These are phyloP conservation scores for Colletotrichum sidae DNA, from an alignment of 2,329 filamentous ascomycete species.

Conservation along the genomic window DNA sequence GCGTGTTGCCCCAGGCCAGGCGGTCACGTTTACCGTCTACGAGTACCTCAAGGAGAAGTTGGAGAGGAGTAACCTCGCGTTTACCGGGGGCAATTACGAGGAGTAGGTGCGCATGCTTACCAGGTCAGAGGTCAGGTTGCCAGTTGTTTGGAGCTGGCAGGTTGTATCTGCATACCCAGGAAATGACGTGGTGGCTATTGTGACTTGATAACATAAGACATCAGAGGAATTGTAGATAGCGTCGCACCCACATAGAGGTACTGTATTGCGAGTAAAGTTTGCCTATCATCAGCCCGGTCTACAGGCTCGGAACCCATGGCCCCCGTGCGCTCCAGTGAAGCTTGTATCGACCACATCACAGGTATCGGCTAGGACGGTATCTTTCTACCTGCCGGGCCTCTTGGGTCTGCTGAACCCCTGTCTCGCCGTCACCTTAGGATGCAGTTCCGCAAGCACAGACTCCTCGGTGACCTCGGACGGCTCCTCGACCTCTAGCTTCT, in stretches of 20 bases:
- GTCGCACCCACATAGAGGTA: conserved; percentile 11
- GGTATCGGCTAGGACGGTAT: neutral
- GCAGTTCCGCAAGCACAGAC: conserved; percentile 73
- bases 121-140: neutral
- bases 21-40: conserved; percentile 81
- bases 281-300: conserved; percentile 31
- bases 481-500: conserved; percentile 77
- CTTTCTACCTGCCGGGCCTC: conserved; percentile 73
- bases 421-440: conserved; percentile 73
- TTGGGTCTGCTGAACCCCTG: conserved; percentile 82
- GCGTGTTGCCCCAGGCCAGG: conserved; percentile 96
- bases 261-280: conserved; percentile 21
- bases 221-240: conserved; percentile 16
- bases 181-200: neutral
- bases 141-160: conserved; percentile 23
- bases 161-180: neutral
- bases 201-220: neutral
- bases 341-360: neutral
- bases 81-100: conserved; percentile 74
- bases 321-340: neutral
- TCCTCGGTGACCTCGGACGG: conserved; percentile 78
- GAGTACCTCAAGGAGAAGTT: conserved; percentile 80
- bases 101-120: conserved; percentile 59
- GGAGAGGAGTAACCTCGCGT: conserved; percentile 71
- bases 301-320: conserved; percentile 16